Evolutionary conservation across 192 early-diverging fungal genomes (phyloP).

Genomic region (Globomyces pollinis-pini): DNA sequence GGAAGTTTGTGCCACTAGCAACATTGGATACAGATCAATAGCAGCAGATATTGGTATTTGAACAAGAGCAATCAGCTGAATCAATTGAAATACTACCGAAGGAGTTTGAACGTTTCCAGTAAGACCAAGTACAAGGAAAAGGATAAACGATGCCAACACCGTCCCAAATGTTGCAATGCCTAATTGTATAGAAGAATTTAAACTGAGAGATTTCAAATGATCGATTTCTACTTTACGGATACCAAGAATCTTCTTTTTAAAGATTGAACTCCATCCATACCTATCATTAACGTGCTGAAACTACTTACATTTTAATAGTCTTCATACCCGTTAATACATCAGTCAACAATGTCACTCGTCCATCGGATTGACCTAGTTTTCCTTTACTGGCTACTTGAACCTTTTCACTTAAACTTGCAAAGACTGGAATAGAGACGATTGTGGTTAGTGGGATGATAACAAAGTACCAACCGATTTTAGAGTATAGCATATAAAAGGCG

Average conservation of each 20-base stretch:
- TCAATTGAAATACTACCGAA: not conserved
- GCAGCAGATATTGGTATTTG: not conserved
- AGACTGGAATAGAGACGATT: slow-evolving; percentile 11
- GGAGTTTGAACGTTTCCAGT: not conserved
- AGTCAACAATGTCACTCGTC: slow-evolving; percentile 72
- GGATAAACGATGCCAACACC: no score
- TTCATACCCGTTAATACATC: slow-evolving; percentile 86
- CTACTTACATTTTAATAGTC: slow-evolving; percentile 68
- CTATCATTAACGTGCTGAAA: not conserved
- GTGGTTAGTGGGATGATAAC: slow-evolving; percentile 22
- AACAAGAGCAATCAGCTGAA: not conserved
- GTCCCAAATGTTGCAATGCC: no score
- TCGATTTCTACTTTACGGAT: no score
- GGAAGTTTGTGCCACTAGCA: not conserved
- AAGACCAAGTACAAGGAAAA: not conserved
- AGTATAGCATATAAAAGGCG: slow-evolving; percentile 23
- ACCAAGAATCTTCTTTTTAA: no score
- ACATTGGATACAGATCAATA: not conserved
- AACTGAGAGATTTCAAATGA: no score
- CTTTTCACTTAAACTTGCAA: slow-evolving; percentile 26
- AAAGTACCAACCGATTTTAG: slow-evolving; percentile 9
- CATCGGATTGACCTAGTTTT: slow-evolving; percentile 44
- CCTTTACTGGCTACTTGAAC: slow-evolving; percentile 8
- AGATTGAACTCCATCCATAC: not conserved
- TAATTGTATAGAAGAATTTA: no score